These are phyloP conservation scores for Candida argentea DNA, from an alignment of 805 yeast genomes.

Conservation along the genomic window DNA sequence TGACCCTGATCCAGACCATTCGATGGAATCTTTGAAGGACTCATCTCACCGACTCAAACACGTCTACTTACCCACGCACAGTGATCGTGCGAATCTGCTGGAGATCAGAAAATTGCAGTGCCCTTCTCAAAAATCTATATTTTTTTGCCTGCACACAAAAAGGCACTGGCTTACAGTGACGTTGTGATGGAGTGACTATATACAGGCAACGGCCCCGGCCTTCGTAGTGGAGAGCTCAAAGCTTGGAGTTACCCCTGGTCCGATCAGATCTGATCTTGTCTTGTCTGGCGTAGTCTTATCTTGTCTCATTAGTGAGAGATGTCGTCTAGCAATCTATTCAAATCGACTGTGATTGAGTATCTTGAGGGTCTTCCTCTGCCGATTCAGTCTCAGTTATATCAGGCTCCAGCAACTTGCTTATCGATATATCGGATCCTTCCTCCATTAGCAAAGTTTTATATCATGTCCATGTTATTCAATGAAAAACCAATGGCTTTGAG, in stretches of 20 bases:
- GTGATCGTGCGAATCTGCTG: too few relatives aligned
- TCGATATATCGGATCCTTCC: constrained; percentile 89
- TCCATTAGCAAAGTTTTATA: constrained; percentile 76
- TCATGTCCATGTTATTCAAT: constrained; percentile 78
- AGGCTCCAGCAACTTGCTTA: constrained; percentile 82
- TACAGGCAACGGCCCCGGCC: too few relatives aligned
- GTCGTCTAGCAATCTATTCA: constrained; percentile 31
- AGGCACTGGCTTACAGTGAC: too few relatives aligned
- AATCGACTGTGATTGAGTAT: constrained; percentile 75
- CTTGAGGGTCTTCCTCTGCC: constrained; percentile 82
- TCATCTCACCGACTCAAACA: too few relatives aligned
- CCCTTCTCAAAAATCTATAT: too few relatives aligned
- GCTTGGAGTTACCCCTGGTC: constrained; percentile 1
- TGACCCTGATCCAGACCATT: constrained; percentile 12
- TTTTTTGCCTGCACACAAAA: too few relatives aligned
- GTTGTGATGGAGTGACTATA: too few relatives aligned
- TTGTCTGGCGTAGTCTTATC: too few relatives aligned
- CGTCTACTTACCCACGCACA: too few relatives aligned
- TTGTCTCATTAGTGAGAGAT: too few relatives aligned
- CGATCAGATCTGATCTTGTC: background rate
- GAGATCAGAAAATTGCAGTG: too few relatives aligned
- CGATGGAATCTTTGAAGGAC: constrained; percentile 2
- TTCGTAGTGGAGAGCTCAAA: too few relatives aligned
- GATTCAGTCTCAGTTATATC: constrained; percentile 74
- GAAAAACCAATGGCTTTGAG: constrained; percentile 60